Evolutionary conservation across 192 early-diverging fungal genomes (phyloP).

Genomic region (Kickxella alabastrina): DNA sequence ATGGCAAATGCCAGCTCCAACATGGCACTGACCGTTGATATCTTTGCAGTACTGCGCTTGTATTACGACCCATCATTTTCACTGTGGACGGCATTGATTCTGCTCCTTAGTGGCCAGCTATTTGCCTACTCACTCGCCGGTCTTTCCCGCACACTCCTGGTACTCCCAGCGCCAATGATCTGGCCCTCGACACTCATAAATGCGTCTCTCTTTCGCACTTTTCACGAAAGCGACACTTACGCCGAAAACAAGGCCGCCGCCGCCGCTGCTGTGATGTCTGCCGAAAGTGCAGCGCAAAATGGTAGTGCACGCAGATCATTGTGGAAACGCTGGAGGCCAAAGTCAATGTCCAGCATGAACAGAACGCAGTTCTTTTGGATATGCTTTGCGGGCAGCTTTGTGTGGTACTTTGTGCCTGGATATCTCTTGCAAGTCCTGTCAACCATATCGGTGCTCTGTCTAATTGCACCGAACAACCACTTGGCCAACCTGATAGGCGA

Average conservation of each 20-base stretch:
- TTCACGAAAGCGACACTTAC: slow-evolving; percentile 57
- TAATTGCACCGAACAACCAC: slow-evolving; percentile 48
- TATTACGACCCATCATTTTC: slow-evolving; percentile 69
- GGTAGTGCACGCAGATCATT: not conserved
- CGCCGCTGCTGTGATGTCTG: not conserved
- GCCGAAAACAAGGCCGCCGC: not conserved
- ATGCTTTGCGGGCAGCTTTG: slow-evolving; percentile 50
- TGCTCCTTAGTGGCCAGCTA: slow-evolving; percentile 67
- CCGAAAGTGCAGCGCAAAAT: slow-evolving; percentile 2
- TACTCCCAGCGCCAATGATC: slow-evolving; percentile 79
- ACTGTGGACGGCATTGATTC: slow-evolving; percentile 56
- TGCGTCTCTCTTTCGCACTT: slow-evolving; percentile 71
- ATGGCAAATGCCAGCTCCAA: slow-evolving; percentile 72
- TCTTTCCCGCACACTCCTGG: slow-evolving; percentile 69
- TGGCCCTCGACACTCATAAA: slow-evolving; percentile 82
- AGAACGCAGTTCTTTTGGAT: slow-evolving; percentile 56
- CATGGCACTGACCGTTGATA: slow-evolving; percentile 70
- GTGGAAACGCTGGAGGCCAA: not conserved
- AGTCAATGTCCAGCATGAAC: slow-evolving; percentile 12
- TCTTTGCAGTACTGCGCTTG: slow-evolving; percentile 62
- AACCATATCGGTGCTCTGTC: slow-evolving; percentile 61
- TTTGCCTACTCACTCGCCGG: slow-evolving; percentile 70
- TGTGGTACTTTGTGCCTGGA: slow-evolving; percentile 61
- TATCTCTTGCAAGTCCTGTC: slow-evolving; percentile 66
- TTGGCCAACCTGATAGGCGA: slow-evolving; percentile 49